These are phyloP conservation scores for Balakata baccata DNA, from an alignment of 345 rosid genomes.

Conservation along the genomic window DNA sequence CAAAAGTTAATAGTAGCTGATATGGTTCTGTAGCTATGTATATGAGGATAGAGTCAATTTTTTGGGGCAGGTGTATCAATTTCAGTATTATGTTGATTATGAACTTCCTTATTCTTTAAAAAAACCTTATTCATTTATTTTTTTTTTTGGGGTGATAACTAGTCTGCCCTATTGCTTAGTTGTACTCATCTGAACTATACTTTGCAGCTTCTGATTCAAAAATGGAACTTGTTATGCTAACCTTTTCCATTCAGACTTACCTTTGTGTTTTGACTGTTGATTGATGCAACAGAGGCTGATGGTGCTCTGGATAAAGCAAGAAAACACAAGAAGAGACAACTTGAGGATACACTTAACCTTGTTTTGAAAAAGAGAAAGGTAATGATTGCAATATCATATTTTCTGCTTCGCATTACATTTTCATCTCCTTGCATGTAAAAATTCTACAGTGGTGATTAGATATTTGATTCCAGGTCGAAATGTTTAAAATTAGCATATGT, in stretches of 20 bases:
- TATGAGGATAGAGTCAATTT: no score
- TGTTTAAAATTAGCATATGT: not conserved
- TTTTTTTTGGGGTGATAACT: not conserved
- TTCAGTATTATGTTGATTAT: not conserved
- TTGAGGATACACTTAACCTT: slow-evolving; percentile 92
- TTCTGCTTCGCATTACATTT: not conserved
- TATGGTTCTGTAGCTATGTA: not conserved
- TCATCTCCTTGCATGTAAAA: not conserved
- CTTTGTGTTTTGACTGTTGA: slow-evolving; percentile 22
- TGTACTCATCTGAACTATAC: not conserved
- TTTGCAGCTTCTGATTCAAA: slow-evolving; percentile 3
- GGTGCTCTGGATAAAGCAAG: slow-evolving; percentile 99
- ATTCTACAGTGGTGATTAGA: not conserved
- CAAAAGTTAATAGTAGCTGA: not conserved
- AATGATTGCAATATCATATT: slow-evolving; percentile 3
- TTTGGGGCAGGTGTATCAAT: no score
- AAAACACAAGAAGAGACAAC: slow-evolving; percentile 97
- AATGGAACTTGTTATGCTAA: slow-evolving; percentile 6
- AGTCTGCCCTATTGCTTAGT: not conserved
- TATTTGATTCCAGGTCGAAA: slow-evolving; percentile 9
- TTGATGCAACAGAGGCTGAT: slow-evolving; percentile 78
- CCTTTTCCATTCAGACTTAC: slow-evolving; percentile 13
- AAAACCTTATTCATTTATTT: no score
- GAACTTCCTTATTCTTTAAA: not conserved
- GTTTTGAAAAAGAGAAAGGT: slow-evolving; percentile 92